Conservation (phyloP, 257 asterid genomes). For the Capsicum baccatum region DNA sequence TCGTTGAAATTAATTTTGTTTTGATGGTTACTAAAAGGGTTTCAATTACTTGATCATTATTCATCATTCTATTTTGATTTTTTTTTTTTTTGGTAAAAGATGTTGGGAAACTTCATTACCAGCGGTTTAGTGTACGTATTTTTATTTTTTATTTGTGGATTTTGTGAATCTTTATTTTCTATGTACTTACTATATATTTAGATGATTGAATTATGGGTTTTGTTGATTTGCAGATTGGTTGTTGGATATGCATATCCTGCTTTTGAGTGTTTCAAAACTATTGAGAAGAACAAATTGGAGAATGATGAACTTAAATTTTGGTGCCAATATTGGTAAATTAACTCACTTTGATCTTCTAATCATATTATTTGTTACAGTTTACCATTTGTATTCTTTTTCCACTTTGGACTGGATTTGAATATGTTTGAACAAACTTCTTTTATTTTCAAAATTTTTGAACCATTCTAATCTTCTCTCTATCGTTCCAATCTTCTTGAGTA, state of each 20-base stretch:
- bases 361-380: background rate
- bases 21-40: background rate
- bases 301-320: slow-evolving; percentile 76
- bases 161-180: background rate
- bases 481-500: background rate
- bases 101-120: slow-evolving; percentile 74
- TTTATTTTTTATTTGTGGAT: background rate
- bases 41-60: background rate
- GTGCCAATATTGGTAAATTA: slow-evolving; percentile 86
- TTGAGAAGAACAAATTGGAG: slow-evolving; percentile 77
- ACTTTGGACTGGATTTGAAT: background rate
- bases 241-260: slow-evolving; percentile 95
- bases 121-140: slow-evolving; percentile 57
- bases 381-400: background rate
- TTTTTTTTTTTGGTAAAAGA: slow-evolving; percentile 34
- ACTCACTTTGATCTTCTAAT: background rate
- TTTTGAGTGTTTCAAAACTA: slow-evolving; percentile 78
- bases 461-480: no score
- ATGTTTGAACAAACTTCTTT: background rate
- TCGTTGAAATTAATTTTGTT: background rate
- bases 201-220: background rate
- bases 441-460: no score
- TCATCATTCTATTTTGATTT: background rate
- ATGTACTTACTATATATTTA: background rate
- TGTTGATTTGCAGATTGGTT: slow-evolving; percentile 56